Conservation (phyloP, 768 basidiomycete genomes). For the Amanita fuliginea region DNA sequence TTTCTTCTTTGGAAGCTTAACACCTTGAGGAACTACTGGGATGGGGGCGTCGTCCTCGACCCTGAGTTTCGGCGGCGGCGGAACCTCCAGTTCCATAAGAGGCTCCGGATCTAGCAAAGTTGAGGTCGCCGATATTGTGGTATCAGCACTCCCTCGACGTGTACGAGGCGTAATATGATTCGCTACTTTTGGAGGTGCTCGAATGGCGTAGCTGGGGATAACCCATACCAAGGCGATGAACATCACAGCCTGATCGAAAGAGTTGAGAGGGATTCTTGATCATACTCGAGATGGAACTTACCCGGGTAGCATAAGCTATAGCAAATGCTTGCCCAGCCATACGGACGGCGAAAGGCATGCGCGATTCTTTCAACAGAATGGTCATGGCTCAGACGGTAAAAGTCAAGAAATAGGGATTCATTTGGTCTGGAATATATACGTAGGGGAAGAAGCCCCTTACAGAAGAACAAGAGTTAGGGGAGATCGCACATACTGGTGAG, state of each 20-base stretch:
- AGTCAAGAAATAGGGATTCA: neutral
- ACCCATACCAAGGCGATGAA: slow-evolving; percentile 3
- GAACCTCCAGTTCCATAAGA: neutral
- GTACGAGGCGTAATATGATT: neutral
- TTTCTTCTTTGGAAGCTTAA: neutral
- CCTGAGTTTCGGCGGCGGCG: neutral
- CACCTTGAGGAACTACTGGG: neutral
- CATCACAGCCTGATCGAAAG: neutral
- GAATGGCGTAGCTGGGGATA: neutral
- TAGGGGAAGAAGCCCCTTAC: neutral
- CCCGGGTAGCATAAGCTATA: neutral
- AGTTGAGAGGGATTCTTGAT: neutral
- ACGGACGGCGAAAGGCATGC: neutral
- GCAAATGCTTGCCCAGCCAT: neutral
- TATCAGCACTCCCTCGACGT: neutral
- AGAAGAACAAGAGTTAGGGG: neutral
- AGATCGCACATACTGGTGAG: neutral
- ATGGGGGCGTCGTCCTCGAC: neutral
- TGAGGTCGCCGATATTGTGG: neutral
- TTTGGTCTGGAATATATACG: neutral
- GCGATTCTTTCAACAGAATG: neutral
- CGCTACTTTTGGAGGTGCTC: neutral
- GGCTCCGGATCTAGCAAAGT: neutral
- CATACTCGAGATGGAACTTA: neutral
- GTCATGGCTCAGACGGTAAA: neutral